These are phyloP conservation scores for Drosera spatulata DNA, from an alignment of 179 eudicot genomes.

Conservation along the genomic window DNA sequence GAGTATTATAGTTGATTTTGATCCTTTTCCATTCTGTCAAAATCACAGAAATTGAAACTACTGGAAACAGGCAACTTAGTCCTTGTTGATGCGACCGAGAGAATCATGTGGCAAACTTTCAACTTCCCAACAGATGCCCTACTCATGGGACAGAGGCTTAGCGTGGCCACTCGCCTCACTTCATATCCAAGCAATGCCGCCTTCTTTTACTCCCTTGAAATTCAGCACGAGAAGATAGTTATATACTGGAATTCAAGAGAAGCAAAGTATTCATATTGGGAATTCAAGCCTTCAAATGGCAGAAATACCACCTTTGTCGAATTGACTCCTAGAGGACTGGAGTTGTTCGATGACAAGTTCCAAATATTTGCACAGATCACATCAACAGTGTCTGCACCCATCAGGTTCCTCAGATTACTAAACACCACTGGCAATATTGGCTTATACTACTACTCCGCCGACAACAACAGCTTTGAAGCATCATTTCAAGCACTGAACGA, in stretches of 20 bases:
- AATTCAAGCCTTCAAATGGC: conserved; percentile 36
- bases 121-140: conserved; percentile 78
- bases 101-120: conserved; percentile 90
- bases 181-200: conserved; percentile 36
- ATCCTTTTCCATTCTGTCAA: background rate
- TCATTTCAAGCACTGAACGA: conserved; percentile 45
- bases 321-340: conserved; percentile 43
- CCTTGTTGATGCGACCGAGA: conserved; percentile 45
- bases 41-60: conserved; percentile 55
- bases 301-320: conserved; percentile 60
- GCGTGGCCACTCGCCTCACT: conserved; percentile 69
- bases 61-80: conserved; percentile 73
- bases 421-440: conserved; percentile 68
- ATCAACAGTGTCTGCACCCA: conserved; percentile 18
- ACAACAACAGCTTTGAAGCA: conserved; percentile 38
- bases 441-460: conserved; percentile 45
- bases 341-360: conserved; percentile 37
- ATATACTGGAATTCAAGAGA: conserved; percentile 55
- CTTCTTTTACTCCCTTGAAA: conserved; percentile 63
- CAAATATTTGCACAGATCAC: conserved; percentile 37
- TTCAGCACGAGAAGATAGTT: conserved; percentile 56
- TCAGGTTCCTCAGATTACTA: conserved; percentile 46
- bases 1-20: no score
- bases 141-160: conserved; percentile 65
- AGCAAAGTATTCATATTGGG: conserved; percentile 77